Evolutionary conservation across 306 rosid genomes (phyloP).

Genomic region (Neltuma alba): DNA sequence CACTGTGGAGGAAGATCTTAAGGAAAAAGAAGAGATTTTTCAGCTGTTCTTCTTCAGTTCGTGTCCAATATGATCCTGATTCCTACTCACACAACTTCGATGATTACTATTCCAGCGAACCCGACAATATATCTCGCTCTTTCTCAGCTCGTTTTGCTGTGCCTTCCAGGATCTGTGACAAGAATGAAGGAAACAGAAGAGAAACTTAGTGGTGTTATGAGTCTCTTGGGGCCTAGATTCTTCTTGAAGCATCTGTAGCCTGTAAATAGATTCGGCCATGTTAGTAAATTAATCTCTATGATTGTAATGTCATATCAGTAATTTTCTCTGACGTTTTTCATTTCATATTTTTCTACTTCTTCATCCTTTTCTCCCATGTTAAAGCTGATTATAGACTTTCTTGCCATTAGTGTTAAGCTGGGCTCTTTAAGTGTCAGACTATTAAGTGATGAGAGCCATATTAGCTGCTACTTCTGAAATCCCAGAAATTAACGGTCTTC

Average conservation of each 20-base stretch:
- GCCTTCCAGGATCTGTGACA: conserved; percentile 44
- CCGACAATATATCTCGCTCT: conserved; percentile 58
- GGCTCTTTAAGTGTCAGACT: conserved; percentile 14
- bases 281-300: conserved; percentile 10
- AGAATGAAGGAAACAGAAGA: conserved; percentile 8
- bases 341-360: conserved; percentile 19
- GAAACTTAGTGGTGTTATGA: conserved; percentile 18
- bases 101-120: conserved; percentile 54
- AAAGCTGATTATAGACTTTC: background rate
- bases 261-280: conserved; percentile 30
- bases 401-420: conserved; percentile 25
- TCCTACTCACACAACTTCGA: conserved; percentile 78
- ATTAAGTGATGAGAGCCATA: conserved; percentile 10
- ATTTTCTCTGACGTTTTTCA: conserved; percentile 11
- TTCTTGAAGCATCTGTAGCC: background rate
- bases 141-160: conserved; percentile 85
- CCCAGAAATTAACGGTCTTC: background rate
- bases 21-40: conserved; percentile 60
- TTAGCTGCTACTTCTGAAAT: background rate
- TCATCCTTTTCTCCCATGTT: conserved; percentile 4
- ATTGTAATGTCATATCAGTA: conserved; percentile 16
- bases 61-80: conserved; percentile 57
- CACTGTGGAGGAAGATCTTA: conserved; percentile 66
- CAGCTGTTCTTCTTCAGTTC: conserved; percentile 36
- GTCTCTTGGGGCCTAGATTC: conserved; percentile 11